These are phyloP conservation scores for Camillea tinctor DNA, from an alignment of 2,329 filamentous ascomycete genomes.

Conservation along the genomic window DNA sequence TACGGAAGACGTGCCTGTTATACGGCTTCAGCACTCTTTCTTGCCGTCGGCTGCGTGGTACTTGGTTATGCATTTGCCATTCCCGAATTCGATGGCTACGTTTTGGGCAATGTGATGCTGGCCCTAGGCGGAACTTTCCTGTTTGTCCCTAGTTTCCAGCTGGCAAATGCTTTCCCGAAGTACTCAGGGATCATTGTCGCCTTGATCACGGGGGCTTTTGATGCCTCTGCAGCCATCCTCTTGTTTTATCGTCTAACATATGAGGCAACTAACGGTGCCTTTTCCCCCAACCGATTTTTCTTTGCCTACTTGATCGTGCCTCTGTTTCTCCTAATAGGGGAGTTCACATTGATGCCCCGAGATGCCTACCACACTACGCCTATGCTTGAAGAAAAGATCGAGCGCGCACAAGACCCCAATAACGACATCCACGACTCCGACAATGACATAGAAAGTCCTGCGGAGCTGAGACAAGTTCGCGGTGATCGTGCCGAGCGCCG, in stretches of 20 bases:
- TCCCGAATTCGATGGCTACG: conserved; percentile 57
- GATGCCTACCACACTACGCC: conserved; percentile 39
- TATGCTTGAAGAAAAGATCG: conserved; percentile 41
- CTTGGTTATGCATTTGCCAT: conserved; percentile 58
- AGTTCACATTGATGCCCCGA: conserved; percentile 40
- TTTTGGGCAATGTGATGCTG: conserved; percentile 58
- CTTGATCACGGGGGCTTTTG: conserved; percentile 61
- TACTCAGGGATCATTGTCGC: conserved; percentile 60
- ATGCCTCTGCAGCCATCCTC: conserved; percentile 62
- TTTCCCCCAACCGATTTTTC: conserved; percentile 41
- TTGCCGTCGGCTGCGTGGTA: conserved; percentile 56
- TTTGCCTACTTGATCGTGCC: conserved; percentile 39
- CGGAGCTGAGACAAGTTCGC: conserved; percentile 43
- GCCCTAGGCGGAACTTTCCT: conserved; percentile 62
- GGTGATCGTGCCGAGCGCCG: conserved; percentile 48
- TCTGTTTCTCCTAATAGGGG: conserved; percentile 35
- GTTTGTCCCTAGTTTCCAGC: conserved; percentile 64
- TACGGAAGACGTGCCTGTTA: conserved; percentile 65
- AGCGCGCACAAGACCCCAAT: conserved; percentile 35
- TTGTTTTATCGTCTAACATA: conserved; percentile 58
- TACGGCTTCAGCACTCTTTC: conserved; percentile 56
- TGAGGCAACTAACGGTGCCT: conserved; percentile 39
- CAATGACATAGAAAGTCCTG: conserved; percentile 45
- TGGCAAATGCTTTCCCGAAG: conserved; percentile 63
- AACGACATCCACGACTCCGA: conserved; percentile 53